Evolutionary conservation across 2,329 filamentous ascomycete species (phyloP), one percentile per base, ranked within the genome.

Genomic region (Fusarium nodosum): DNA sequence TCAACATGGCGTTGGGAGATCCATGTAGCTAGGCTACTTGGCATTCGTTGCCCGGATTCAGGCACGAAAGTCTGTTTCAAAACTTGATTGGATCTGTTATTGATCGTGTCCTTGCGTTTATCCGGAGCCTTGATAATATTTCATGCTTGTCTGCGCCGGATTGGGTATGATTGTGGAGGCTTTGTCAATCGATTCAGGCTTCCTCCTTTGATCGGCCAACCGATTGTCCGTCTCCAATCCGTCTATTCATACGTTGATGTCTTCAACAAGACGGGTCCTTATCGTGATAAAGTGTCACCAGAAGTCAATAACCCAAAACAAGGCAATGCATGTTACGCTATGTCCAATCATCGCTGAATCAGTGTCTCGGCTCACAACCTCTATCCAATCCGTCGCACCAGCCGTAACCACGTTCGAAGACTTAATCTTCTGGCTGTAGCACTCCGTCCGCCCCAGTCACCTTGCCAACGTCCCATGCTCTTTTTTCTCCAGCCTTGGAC

Each of bases 401-500:
- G 18, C 30, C 33, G 42, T 61, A 50, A 20, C 54, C 47, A 50
- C 24, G 26, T 50, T 42, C 46, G 28, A 53, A 36, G 18, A 36
- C 7, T 36, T 50, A 66, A 56, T 67, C 59, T 20, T 58, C 71
- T 51, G 53, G 26, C 15, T 51, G 39, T 38, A 64, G 26, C 22
- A 53, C 60, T 16, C 71, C 68, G 10, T 73, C 69, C 5, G 50
- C 30, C 16, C 56, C 74, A 7, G 66, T 36, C 31, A 45, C 76
- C 73, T 90, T 90, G 44, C 86, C 87, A 15, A 81, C 80, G 76
- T 90, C 87, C 88, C 88, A 90, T 64, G 87, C 87, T 34, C 88
- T 79, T 67, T 83, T 79, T 70, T 95, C 90, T 1, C 92, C 92
- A 5, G 79, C 78, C 74, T 89, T 91, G 38, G 86, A 84, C 93